phyloP scores from a whole-genome alignment of 2,329 filamentous ascomycete genomes.

The Pseudogymnoascus destructans region DNA sequence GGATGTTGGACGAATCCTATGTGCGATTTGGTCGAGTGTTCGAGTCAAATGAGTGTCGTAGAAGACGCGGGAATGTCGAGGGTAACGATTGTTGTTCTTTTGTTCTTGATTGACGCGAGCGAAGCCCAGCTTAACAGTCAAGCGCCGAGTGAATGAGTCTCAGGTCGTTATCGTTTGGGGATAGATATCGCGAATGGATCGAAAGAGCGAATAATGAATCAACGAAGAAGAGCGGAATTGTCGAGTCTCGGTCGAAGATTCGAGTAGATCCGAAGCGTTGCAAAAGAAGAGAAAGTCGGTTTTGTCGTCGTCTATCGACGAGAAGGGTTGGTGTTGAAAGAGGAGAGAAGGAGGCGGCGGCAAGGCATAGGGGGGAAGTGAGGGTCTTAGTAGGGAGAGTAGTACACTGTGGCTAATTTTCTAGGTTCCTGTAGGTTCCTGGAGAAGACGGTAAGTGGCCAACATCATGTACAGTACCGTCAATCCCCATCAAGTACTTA shows the following conservation, averaged over 20 bases:
- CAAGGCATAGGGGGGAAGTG: neutral
- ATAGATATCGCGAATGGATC: neutral
- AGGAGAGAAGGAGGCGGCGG: neutral
- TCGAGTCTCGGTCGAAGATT: conserved; percentile 1
- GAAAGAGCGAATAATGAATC: conserved; percentile 1
- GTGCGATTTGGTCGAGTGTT: neutral
- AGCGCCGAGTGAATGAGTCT: neutral
- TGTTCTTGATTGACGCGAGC: neutral
- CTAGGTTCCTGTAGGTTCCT: neutral
- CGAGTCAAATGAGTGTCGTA: conserved; percentile 8
- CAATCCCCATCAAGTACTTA: neutral
- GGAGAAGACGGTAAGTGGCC: neutral
- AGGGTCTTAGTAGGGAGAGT: neutral
- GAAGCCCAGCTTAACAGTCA: conserved; percentile 6
- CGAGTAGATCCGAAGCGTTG: neutral
- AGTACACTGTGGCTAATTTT: neutral
- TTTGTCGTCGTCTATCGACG: neutral
- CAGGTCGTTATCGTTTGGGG: neutral
- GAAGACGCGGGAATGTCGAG: neutral
- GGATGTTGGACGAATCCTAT: neutral
- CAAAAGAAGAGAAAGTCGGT: neutral
- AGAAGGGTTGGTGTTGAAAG: neutral
- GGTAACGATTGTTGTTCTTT: neutral
- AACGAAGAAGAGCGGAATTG: neutral
- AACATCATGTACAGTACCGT: neutral